Evolutionary conservation across 1,139 yeast genomes (phyloP).

Genomic region (Taiozyma onychis): DNA sequence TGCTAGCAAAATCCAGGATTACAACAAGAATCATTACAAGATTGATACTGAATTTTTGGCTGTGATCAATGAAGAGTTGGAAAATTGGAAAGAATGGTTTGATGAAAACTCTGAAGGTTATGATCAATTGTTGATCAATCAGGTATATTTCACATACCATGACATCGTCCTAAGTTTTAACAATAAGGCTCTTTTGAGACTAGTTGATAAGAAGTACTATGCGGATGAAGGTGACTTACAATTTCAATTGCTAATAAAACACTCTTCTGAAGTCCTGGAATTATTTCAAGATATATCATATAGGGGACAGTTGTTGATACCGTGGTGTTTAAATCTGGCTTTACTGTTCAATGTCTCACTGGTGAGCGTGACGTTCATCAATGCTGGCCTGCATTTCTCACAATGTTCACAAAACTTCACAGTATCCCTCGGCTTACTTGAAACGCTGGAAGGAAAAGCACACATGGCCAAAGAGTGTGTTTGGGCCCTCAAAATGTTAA

Average conservation of each 20-base stretch:
- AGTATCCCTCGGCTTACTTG: conserved; percentile 24
- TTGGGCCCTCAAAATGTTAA: conserved; percentile 58
- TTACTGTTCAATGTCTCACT: conserved; percentile 44
- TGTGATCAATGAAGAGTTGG: conserved; percentile 9
- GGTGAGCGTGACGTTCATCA: conserved; percentile 39
- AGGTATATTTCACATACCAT: conserved; percentile 24
- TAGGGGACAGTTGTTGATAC: conserved; percentile 35
- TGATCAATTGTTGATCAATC: conserved; percentile 13
- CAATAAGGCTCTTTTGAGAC: conserved; percentile 19
- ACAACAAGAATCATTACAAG: conserved; percentile 3
- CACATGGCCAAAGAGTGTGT: conserved; percentile 57
- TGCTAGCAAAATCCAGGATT: conserved; percentile 24
- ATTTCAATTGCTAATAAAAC: conserved; percentile 31
- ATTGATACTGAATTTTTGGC: conserved; percentile 1
- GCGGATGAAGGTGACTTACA: conserved; percentile 16
- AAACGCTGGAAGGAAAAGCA: conserved; percentile 16
- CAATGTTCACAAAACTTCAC: conserved; percentile 19
- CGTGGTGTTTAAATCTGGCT: conserved; percentile 51
- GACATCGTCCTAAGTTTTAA: conserved; percentile 25
- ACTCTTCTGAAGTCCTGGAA: conserved; percentile 35
- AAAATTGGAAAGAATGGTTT: conserved; percentile 19
- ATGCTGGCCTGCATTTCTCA: conserved; percentile 30
- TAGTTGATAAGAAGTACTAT: conserved; percentile 12
- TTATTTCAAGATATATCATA: conserved; percentile 32
- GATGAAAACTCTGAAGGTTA: conserved; percentile 6